phyloP scores from a whole-genome alignment of 176 grass and related monocot genomes.

The Rhynchospora pubera region DNA sequence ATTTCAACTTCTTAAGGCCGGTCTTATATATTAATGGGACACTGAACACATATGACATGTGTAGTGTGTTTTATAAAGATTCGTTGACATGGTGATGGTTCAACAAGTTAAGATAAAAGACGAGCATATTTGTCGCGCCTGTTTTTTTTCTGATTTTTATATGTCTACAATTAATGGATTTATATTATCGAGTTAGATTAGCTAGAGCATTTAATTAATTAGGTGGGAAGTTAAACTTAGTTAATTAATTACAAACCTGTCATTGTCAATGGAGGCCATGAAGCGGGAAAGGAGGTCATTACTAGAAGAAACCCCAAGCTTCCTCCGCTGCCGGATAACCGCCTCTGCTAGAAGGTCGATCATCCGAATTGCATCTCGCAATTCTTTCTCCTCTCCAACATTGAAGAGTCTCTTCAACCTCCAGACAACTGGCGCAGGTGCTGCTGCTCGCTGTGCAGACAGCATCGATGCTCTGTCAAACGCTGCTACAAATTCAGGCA shows the following conservation, averaged over 20 bases:
- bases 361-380: slow-evolving; percentile 36
- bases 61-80: too few species aligned
- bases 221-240: background rate
- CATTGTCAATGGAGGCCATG: slow-evolving; percentile 52
- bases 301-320: slow-evolving; percentile 42
- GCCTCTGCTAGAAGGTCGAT: slow-evolving; percentile 58
- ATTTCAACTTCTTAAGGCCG: background rate
- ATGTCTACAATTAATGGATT: background rate
- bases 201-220: background rate
- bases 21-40: background rate
- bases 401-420: slow-evolving; percentile 56
- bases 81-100: background rate
- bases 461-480: slow-evolving; percentile 66
- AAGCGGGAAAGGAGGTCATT: slow-evolving; percentile 71
- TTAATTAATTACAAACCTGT: slow-evolving; percentile 16
- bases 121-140: background rate
- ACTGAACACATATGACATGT: too few species aligned
- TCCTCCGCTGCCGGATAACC: slow-evolving; percentile 56
- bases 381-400: slow-evolving; percentile 45
- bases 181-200: background rate
- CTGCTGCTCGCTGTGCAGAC: slow-evolving; percentile 47
- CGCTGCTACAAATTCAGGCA: slow-evolving; percentile 40
- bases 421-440: slow-evolving; percentile 46
- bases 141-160: background rate
- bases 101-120: background rate